A percentile compares a stretch with the other conserved stretches of the same genome.
Conservation (phyloP, 306 rosid species). For the Pyrus communis region DNA sequence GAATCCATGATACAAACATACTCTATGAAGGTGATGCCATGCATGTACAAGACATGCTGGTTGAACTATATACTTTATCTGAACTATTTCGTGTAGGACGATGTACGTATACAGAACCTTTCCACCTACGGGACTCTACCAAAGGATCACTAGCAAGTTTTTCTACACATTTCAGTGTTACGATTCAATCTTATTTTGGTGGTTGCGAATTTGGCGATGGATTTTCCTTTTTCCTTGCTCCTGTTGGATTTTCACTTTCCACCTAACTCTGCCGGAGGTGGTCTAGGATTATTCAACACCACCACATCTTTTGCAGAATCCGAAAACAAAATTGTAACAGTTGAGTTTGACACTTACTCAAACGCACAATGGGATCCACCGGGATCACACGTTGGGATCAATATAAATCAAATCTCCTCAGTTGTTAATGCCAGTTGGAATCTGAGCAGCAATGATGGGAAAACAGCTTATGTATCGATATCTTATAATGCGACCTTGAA, state of each 20-base stretch:
- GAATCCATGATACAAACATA: not conserved
- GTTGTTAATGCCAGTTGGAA: not conserved
- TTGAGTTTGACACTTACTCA: slow-evolving; percentile 14
- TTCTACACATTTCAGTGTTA: slow-evolving; percentile 8
- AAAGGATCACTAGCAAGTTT: not conserved
- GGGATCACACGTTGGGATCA: slow-evolving; percentile 1
- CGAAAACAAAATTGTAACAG: slow-evolving; percentile 1
- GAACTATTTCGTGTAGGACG: not conserved
- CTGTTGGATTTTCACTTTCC: not conserved
- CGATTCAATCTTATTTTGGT: not conserved
- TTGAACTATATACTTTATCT: not conserved
- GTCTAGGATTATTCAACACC: slow-evolving; percentile 2
- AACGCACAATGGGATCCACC: not conserved
- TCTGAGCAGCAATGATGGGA: not conserved
- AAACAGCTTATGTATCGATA: not conserved
- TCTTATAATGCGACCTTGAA: slow-evolving; percentile 6
- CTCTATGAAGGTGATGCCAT: not conserved
- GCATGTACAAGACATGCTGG: not conserved
- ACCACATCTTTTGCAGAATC: not conserved
- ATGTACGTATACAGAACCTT: not conserved
- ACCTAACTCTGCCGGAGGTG: not conserved
- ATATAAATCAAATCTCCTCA: not conserved
- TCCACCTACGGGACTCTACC: slow-evolving; percentile 10
- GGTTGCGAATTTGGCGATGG: not conserved
- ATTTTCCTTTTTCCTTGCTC: slow-evolving; percentile 17